A percentile compares a stretch with the other conserved stretches of the same genome.
These are phyloP conservation scores for Fusarium albidum DNA, from an alignment of 2,329 filamentous ascomycete species.

Conservation along the genomic window DNA sequence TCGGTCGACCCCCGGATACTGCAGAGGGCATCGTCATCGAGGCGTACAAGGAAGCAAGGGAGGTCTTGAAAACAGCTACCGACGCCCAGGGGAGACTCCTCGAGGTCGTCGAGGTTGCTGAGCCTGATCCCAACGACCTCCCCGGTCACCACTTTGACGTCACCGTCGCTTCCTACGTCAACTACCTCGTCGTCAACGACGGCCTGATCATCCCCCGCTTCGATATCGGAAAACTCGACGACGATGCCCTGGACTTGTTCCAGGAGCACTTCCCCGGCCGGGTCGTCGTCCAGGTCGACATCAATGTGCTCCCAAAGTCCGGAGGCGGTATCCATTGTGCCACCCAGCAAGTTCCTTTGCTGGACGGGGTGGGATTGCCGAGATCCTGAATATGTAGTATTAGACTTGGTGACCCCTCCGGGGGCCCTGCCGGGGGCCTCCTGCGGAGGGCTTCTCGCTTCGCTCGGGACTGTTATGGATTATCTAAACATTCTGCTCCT, in stretches of 20 bases:
- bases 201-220: slow-evolving; percentile 42
- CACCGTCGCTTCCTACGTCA: slow-evolving; percentile 32
- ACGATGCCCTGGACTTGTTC: slow-evolving; percentile 29
- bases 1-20: slow-evolving; percentile 30
- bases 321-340: slow-evolving; percentile 42
- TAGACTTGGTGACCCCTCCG: too few relatives aligned
- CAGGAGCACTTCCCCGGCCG: slow-evolving; percentile 17
- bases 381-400: too few relatives aligned
- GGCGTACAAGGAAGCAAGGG: slow-evolving; percentile 37
- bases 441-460: too few relatives aligned
- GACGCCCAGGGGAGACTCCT: slow-evolving; percentile 36
- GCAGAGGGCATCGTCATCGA: slow-evolving; percentile 7
- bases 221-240: slow-evolving; percentile 34
- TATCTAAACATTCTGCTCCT: slow-evolving; percentile 3
- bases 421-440: too few relatives aligned
- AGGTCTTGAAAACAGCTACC: slow-evolving; percentile 20
- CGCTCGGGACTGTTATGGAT: neutral
- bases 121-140: slow-evolving; percentile 28
- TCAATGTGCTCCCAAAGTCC: slow-evolving; percentile 16
- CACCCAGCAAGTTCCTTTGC: slow-evolving; percentile 39
- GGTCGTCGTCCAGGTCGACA: slow-evolving; percentile 23
- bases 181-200: slow-evolving; percentile 41
- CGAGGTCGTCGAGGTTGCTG: slow-evolving; percentile 35
- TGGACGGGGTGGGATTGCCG: neutral
- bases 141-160: neutral